phyloP scores from a whole-genome alignment of 2,329 filamentous ascomycete species.

The Didymella glomerata region DNA sequence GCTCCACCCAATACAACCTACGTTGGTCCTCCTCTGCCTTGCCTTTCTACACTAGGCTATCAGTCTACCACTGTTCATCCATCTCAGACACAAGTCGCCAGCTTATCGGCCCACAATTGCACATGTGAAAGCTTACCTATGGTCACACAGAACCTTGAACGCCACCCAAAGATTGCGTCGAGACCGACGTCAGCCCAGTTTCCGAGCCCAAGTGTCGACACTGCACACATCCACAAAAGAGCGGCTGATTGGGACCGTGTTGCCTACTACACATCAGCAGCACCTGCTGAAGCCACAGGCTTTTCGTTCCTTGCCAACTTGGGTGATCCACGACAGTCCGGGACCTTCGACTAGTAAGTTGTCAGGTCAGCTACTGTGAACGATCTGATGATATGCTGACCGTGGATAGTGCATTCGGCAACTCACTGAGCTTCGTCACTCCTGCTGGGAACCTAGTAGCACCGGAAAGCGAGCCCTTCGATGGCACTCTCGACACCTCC shows the following conservation, averaged over 20 bases:
- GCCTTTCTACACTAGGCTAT: constrained; percentile 12
- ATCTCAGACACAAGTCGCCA: neutral
- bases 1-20: constrained; percentile 16
- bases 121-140: constrained; percentile 3
- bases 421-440: constrained; percentile 65
- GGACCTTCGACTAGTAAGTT: constrained; percentile 60
- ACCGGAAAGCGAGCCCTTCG: constrained; percentile 59
- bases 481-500: constrained; percentile 53
- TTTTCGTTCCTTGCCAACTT: constrained; percentile 67
- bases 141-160: constrained; percentile 2
- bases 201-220: neutral
- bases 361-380: neutral
- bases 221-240: constrained; percentile 7
- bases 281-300: constrained; percentile 56
- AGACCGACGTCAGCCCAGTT: neutral
- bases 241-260: constrained; percentile 54
- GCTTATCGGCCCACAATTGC: neutral
- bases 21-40: constrained; percentile 18
- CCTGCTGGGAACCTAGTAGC: constrained; percentile 58
- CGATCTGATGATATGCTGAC: constrained; percentile 13
- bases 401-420: constrained; percentile 58
- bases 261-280: constrained; percentile 58
- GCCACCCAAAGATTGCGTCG: neutral
- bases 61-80: neutral
- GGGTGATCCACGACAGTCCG: constrained; percentile 63